Conservation (phyloP, 495 filamentous ascomycete genomes). For the Astrocystis sublimbata region DNA sequence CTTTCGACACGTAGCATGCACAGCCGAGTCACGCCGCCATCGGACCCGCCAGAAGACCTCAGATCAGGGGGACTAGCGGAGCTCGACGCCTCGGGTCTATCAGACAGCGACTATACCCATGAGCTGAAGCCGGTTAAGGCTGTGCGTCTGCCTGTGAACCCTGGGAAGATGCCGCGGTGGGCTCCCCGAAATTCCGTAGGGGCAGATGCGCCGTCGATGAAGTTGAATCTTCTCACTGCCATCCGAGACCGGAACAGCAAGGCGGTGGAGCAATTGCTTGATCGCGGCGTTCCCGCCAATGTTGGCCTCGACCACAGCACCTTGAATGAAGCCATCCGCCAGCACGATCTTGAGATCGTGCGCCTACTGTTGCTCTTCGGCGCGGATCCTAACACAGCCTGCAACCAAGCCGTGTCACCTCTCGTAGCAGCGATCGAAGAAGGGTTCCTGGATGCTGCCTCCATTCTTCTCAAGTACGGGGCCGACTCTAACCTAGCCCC, state of each 20-base stretch:
- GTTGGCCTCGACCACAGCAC: constrained; percentile 36
- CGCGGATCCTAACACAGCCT: constrained; percentile 47
- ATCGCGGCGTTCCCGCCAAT: constrained; percentile 52
- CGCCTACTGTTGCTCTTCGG: constrained; percentile 51
- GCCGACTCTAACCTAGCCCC: constrained; percentile 51
- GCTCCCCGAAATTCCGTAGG: constrained; percentile 37
- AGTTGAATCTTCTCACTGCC: constrained; percentile 34
- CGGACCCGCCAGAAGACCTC: constrained; percentile 13
- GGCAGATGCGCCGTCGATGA: constrained; percentile 35
- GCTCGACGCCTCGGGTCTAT: constrained; percentile 29
- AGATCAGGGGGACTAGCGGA: constrained; percentile 25
- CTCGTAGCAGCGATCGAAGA: constrained; percentile 45
- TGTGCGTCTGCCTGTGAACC: constrained; percentile 37
- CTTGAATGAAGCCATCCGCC: constrained; percentile 45
- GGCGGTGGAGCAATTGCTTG: constrained; percentile 52
- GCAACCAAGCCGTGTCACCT: constrained; percentile 43
- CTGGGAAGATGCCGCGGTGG: constrained; percentile 40
- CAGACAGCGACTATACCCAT: constrained; percentile 27
- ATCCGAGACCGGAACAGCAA: constrained; percentile 47
- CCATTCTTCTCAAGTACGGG: constrained; percentile 51
- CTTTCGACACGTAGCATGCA: constrained; percentile 14
- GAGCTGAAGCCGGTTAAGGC: constrained; percentile 35
- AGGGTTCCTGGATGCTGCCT: constrained; percentile 45
- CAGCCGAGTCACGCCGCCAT: constrained; percentile 15
- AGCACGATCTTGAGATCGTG: constrained; percentile 48